A percentile compares a stretch with the other conserved stretches of the same genome.
Conservation (phyloP, 2,329 filamentous ascomycete genomes). For the Cercospora canescens region DNA sequence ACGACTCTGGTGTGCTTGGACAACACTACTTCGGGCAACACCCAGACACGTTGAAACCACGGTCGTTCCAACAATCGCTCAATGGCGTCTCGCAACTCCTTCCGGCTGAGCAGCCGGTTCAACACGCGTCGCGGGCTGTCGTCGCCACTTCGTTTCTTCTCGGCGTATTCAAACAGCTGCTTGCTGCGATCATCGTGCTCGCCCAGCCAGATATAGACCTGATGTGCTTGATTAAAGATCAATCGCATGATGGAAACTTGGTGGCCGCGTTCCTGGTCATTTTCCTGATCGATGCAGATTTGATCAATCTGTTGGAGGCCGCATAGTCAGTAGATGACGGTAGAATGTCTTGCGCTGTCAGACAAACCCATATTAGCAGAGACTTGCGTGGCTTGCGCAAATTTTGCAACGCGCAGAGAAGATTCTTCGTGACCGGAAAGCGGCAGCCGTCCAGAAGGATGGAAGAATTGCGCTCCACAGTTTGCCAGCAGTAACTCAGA, state of each 20-base stretch:
- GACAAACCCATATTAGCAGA: slow-evolving; percentile 33
- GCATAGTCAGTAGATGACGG: not conserved
- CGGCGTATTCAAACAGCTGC: slow-evolving; percentile 31
- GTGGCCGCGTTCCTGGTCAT: slow-evolving; percentile 32
- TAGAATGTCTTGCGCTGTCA: not conserved
- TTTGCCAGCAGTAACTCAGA: slow-evolving; percentile 34
- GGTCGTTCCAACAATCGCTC: slow-evolving; percentile 30
- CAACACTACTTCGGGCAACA: slow-evolving; percentile 30
- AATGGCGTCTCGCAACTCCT: slow-evolving; percentile 32
- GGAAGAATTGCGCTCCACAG: slow-evolving; percentile 22
- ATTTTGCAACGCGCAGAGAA: slow-evolving; percentile 27
- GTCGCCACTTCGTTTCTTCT: slow-evolving; percentile 26
- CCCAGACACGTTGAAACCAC: slow-evolving; percentile 35
- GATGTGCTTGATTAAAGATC: slow-evolving; percentile 34
- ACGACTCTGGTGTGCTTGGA: slow-evolving; percentile 26
- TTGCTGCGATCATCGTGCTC: slow-evolving; percentile 29
- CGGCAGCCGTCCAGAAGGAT: slow-evolving; percentile 34
- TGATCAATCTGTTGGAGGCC: slow-evolving; percentile 23
- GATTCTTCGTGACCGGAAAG: slow-evolving; percentile 33
- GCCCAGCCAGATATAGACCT: slow-evolving; percentile 33
- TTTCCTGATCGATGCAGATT: slow-evolving; percentile 38
- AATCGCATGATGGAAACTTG: slow-evolving; percentile 40
- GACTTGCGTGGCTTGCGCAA: slow-evolving; percentile 30
- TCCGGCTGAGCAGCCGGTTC: slow-evolving; percentile 24
- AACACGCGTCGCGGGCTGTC: slow-evolving; percentile 18